phyloP scores from a whole-genome alignment of 2,329 filamentous ascomycete species.

The Fusarium nurragi region DNA sequence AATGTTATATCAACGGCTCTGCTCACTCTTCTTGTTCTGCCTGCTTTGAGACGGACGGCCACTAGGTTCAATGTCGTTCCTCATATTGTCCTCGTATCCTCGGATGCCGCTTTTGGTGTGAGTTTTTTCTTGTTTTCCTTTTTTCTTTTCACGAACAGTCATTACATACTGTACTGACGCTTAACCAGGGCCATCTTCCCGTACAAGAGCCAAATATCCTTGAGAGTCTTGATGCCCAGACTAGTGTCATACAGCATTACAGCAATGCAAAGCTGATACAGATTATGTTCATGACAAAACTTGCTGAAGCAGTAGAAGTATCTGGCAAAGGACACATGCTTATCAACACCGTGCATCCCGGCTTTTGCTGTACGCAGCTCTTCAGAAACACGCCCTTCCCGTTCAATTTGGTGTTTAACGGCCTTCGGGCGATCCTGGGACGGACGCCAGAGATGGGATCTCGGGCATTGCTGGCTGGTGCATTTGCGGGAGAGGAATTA shows the following conservation, averaged over 20 bases:
- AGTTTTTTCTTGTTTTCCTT: neutral
- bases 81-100: slow-evolving; percentile 52
- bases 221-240: slow-evolving; percentile 45
- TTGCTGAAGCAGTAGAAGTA: slow-evolving; percentile 48
- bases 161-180: too few relatives aligned
- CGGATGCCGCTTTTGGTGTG: slow-evolving; percentile 45
- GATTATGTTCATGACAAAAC: slow-evolving; percentile 44
- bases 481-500: slow-evolving; percentile 49
- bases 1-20: slow-evolving; percentile 60
- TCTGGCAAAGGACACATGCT: slow-evolving; percentile 48
- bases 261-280: slow-evolving; percentile 47
- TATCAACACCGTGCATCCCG: slow-evolving; percentile 53
- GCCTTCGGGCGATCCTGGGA: slow-evolving; percentile 41
- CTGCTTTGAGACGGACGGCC: slow-evolving; percentile 52
- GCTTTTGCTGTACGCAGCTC: slow-evolving; percentile 54
- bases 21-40: slow-evolving; percentile 55
- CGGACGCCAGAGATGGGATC: slow-evolving; percentile 53
- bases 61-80: slow-evolving; percentile 47
- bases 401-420: slow-evolving; percentile 36
- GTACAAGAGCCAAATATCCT: slow-evolving; percentile 49
- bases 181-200: slow-evolving; percentile 46
- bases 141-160: neutral
- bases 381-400: slow-evolving; percentile 48
- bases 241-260: slow-evolving; percentile 41
- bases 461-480: slow-evolving; percentile 52